A percentile compares a stretch with the other conserved stretches of the same genome.
Conservation (phyloP, 805 yeast genomes). For the Zygotorulaspora chibaensis region DNA sequence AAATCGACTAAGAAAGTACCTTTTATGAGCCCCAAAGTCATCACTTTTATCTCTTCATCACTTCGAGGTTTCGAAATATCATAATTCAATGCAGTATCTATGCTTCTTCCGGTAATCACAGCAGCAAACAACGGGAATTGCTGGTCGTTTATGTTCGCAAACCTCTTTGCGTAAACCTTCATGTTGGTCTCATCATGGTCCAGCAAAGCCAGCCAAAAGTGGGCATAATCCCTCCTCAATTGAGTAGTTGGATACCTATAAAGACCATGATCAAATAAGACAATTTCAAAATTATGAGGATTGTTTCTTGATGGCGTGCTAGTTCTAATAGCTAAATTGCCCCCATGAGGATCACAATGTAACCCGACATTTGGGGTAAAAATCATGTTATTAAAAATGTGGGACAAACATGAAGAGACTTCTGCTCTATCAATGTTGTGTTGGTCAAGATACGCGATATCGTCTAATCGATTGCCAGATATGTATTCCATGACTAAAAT, state of each 20-base stretch:
- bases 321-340: constrained; percentile 79
- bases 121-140: constrained; percentile 84
- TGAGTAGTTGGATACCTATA: constrained; percentile 77
- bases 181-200: constrained; percentile 63
- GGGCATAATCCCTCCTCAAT: constrained; percentile 78
- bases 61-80: constrained; percentile 54
- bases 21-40: constrained; percentile 60
- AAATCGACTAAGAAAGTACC: constrained; percentile 65
- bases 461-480: constrained; percentile 78
- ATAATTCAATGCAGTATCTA: constrained; percentile 64
- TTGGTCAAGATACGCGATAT: constrained; percentile 56
- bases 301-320: constrained; percentile 30
- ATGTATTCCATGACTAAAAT: constrained; percentile 85
- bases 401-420: constrained; percentile 81
- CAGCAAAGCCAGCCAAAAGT: constrained; percentile 85
- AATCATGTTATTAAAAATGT: constrained; percentile 90
- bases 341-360: constrained; percentile 99
- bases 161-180: constrained; percentile 67
- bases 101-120: constrained; percentile 93
- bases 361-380: constrained; percentile 87
- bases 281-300: constrained; percentile 79
- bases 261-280: constrained; percentile 91
- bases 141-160: constrained; percentile 73
- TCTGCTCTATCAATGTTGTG: constrained; percentile 68
- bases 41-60: constrained; percentile 58